Percentiles rank a stretch among this genome's conserved stretches.
These are phyloP conservation scores for Paecilomyces sp. DNA, from an alignment of 2,329 filamentous ascomycete species.

Conservation along the genomic window DNA sequence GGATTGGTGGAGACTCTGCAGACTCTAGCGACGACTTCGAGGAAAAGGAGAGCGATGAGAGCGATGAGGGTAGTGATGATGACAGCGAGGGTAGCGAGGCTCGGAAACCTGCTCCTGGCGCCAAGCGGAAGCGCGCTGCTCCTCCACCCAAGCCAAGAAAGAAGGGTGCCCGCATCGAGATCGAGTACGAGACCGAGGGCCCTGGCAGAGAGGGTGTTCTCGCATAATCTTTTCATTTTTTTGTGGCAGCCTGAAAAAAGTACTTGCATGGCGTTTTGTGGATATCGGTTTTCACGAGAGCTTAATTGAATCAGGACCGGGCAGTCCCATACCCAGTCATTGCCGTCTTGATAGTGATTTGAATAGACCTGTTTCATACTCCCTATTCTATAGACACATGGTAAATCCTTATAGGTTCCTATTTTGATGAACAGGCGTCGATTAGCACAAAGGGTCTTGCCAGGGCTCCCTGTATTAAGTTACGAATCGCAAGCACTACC, in stretches of 20 bases:
- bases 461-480: too few relatives aligned
- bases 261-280: slow-evolving; percentile 26
- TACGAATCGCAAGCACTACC: too few relatives aligned
- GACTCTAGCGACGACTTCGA: slow-evolving; percentile 42
- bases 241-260: slow-evolving; percentile 13
- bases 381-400: too few relatives aligned
- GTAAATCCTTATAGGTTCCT: too few relatives aligned
- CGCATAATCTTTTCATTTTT: slow-evolving; percentile 21
- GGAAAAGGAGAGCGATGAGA: slow-evolving; percentile 46
- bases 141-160: slow-evolving; percentile 51
- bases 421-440: too few relatives aligned
- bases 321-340: slow-evolving; percentile 26
- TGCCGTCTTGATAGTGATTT: slow-evolving; percentile 16
- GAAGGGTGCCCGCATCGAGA: slow-evolving; percentile 61
- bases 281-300: slow-evolving; percentile 9
- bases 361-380: neutral
- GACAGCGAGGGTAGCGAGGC: slow-evolving; percentile 50
- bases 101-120: slow-evolving; percentile 36
- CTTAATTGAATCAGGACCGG: slow-evolving; percentile 17
- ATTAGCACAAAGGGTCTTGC: too few relatives aligned
- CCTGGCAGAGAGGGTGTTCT: slow-evolving; percentile 46
- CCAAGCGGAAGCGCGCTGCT: slow-evolving; percentile 51
- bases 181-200: slow-evolving; percentile 70
- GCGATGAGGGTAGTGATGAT: slow-evolving; percentile 50
- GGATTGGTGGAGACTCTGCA: slow-evolving; percentile 67